Conservation (phyloP, 225 moss, liverwort and hornwort species). For the Polytrichum commune region DNA sequence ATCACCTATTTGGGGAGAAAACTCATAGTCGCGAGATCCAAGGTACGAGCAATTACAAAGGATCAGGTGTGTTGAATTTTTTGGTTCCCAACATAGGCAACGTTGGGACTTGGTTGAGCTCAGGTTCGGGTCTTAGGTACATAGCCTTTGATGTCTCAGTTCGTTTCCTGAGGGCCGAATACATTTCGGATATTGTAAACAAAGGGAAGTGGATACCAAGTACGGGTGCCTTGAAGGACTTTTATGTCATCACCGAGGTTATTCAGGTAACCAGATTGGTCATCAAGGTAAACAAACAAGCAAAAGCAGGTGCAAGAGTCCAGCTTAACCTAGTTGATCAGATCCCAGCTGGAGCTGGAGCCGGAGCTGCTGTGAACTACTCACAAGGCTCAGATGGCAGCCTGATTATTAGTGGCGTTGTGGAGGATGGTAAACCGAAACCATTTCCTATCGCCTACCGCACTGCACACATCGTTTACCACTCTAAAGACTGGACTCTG, state of each 20-base stretch:
- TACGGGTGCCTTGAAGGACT: not conserved
- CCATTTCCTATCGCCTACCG: slow-evolving; percentile 10
- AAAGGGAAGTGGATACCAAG: slow-evolving; percentile 6
- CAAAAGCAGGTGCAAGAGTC: not conserved
- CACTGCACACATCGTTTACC: slow-evolving; percentile 5
- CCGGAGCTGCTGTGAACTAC: not conserved
- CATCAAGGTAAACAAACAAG: not conserved
- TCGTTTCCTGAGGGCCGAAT: not conserved
- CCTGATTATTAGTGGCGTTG: slow-evolving; percentile 1
- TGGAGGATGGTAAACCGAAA: slow-evolving; percentile 1
- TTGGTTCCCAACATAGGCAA: not conserved
- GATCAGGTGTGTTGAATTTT: not conserved
- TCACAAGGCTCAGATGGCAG: not conserved
- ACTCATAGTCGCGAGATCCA: not conserved
- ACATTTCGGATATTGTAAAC: slow-evolving; percentile 1
- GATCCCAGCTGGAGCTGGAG: not conserved
- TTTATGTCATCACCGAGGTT: slow-evolving; percentile 11
- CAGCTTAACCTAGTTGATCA: not conserved
- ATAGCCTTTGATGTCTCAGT: not conserved
- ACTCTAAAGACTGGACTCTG: slow-evolving; percentile 1
- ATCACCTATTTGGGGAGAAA: not conserved
- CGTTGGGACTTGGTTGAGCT: not conserved
- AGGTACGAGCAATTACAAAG: not conserved
- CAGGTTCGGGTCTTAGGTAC: not conserved
- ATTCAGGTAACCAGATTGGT: not conserved